phyloP scores from a whole-genome alignment of 768 basidiomycete genomes.

The Mrakia blollopis region DNA sequence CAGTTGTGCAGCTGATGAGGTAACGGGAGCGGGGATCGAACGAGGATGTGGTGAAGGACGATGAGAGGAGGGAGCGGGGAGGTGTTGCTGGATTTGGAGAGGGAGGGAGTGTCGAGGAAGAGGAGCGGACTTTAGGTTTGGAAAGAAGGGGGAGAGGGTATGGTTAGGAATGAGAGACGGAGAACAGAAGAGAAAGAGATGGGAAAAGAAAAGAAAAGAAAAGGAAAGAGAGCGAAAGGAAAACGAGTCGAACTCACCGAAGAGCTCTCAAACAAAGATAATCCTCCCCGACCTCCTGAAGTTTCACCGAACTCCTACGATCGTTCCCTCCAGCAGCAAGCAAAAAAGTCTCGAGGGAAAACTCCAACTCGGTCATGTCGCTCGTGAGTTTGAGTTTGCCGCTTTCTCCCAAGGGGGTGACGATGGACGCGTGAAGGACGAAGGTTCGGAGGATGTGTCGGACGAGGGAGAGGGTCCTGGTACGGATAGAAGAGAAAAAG shows the following conservation, averaged over 20 bases:
- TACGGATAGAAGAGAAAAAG: not conserved
- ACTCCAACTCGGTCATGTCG: conserved; percentile 96
- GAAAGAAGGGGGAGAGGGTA: not conserved
- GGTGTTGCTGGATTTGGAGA: conserved; percentile 64
- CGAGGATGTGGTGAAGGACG: conserved; percentile 79
- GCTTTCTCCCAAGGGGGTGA: conserved; percentile 79
- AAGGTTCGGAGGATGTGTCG: conserved; percentile 78
- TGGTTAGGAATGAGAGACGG: conserved; percentile 3
- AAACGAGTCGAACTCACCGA: conserved; percentile 52
- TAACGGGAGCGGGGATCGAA: conserved; percentile 66
- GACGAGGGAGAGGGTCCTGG: conserved; percentile 62
- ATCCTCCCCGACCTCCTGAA: conserved; percentile 72
- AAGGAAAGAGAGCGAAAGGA: not conserved
- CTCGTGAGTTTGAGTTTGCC: conserved; percentile 91
- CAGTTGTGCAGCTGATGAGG: conserved; percentile 88
- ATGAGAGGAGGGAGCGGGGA: conserved; percentile 76
- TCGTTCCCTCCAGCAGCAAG: conserved; percentile 46
- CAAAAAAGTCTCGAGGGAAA: conserved; percentile 74
- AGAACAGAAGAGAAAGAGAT: not conserved
- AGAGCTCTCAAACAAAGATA: conserved; percentile 79
- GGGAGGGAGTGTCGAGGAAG: conserved; percentile 72
- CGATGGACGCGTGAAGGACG: conserved; percentile 89
- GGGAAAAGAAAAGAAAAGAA: not conserved
- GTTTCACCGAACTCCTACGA: conserved; percentile 57
- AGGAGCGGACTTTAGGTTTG: conserved; percentile 62